These are phyloP conservation scores for Escallonia herrerae DNA, from an alignment of 129 eudicot genomes.

Conservation along the genomic window DNA sequence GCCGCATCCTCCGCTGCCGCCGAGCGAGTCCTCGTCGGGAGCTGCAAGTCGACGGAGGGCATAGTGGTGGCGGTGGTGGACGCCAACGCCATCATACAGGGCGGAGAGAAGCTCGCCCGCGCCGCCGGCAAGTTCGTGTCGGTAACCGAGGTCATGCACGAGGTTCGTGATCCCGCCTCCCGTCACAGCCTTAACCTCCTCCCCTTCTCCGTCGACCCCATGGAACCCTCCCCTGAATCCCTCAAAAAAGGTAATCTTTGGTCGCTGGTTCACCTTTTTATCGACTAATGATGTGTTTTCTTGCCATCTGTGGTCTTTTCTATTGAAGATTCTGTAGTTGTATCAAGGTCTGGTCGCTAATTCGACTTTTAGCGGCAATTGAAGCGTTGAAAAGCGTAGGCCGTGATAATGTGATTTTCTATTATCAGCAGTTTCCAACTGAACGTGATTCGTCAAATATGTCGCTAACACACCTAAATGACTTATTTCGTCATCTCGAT, in stretches of 20 bases:
- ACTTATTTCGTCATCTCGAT: too few species aligned
- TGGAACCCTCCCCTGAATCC: conserved; percentile 80
- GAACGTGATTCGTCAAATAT: too few species aligned
- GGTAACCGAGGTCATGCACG: conserved; percentile 56
- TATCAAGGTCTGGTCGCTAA: too few species aligned
- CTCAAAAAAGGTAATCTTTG: conserved; percentile 58
- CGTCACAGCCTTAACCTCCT: conserved; percentile 70
- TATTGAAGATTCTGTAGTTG: too few species aligned
- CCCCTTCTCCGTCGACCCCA: conserved; percentile 54
- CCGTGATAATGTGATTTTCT: too few species aligned
- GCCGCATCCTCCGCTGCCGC: conserved; percentile 12
- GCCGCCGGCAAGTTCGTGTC: conserved; percentile 74
- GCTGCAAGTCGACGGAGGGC: conserved; percentile 69
- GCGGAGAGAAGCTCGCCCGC: conserved; percentile 56
- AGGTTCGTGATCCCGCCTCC: conserved; percentile 73
- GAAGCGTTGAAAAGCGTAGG: too few species aligned
- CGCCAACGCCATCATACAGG: conserved; percentile 86
- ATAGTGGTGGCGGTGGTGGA: conserved; percentile 87
- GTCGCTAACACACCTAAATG: too few species aligned
- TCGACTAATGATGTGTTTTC: too few species aligned
- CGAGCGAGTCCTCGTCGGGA: conserved; percentile 30
- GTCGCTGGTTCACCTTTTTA: too few species aligned
- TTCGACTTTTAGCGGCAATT: too few species aligned
- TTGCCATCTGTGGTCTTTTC: too few species aligned
- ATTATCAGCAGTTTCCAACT: too few species aligned